Evolutionary conservation across 2,329 filamentous ascomycete genomes (phyloP), one percentile per base, ranked within the genome.

Genomic region (Sarocladium oryzae): DNA sequence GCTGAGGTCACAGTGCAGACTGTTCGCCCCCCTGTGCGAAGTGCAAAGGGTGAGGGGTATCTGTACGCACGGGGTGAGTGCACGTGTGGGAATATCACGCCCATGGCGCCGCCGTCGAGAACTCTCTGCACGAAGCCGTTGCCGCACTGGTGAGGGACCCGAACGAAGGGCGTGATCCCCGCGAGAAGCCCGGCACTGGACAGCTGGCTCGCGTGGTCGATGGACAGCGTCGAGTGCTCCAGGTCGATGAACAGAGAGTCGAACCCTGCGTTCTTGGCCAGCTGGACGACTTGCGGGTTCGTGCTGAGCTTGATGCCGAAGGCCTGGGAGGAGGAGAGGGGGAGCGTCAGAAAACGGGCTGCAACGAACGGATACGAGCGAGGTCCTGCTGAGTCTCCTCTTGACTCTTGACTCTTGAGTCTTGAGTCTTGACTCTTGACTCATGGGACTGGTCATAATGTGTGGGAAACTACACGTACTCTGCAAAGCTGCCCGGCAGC

Each of bases 171-270:
- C 1, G 63, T 58, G 18, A 64, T 58, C 26, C 62, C 64, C 1
- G 56, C 57, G n/a, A 54, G 54, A 13, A 60, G 49, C 6, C 53
- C 59, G 0, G 62, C 53, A 9, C 56, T 56, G 55, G 60, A 65
- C 4, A 66, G 49, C 35, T 60, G 57, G 50, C 56, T 57, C 2
- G 59, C 55, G 13, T 62, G 54, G 16, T 56, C 53, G 16, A 66
- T 49, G 2, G 63, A 58, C 7, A 67, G 52, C 7, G 55, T 53
- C 3, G 65, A 61, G 54, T 68, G 65, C 51, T 69, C 65, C 26
- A 68, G 57, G 40, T 69, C 66, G 53, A 69, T 66, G 57, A 68
- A 65, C 3, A 69, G 51, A 10, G 58, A 53, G 50, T 68, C 61
- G 45, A 58, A 66, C 24, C 64, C 64, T 2, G 60, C 60, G 11